Base-by-base conservation (phyloP, 164 flowering plant species). In the Piper betle region DNA sequence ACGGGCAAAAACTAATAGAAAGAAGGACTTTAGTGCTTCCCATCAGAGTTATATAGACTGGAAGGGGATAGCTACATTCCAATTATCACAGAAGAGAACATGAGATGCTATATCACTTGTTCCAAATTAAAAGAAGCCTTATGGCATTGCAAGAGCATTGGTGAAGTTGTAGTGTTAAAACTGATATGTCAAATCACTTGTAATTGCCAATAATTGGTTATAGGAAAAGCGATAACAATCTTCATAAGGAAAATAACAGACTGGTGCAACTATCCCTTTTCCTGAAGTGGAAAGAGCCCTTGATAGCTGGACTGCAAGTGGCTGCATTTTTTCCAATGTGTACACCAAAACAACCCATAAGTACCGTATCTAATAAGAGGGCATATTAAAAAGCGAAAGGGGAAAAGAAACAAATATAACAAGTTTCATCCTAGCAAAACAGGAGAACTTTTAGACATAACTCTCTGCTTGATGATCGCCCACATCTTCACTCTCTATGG, bases 231-330 rank as follows among this genome's bases (percentile, higher is more conserved):
- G 50, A 43, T 8, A 43, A 43, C 4, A 6, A 7, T n/a, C n/a
- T n/a, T n/a, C n/a, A 16, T 37, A 10, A 0, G 18, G 33, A 25
- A 37, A 62, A 16, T 37, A 33, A 15, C 52, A 37, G 8, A 5
- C 37, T 55, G 53, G 7, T 6, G 18, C 25, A 54, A 33, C 19
- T 62, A 70, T 69, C 73, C 62, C 63, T 58, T 70, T 70, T 18
- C 60, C 59, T 12, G 56, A 19, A 46, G 59, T 11, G 9, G 73
- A 57, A 57, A 53, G 66, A 17, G 48, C 53, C 62, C 69, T 66
- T 13, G 60, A 10, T 16, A 43, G 50, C 37, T 17, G 48, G 15
- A 16, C 52, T 19, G 59, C 33, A 4, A 39, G 48, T 4, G 60
- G 60, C 37, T 59, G 55, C 33, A 66, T 54, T 53, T 62, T 58